These are phyloP conservation scores for Penicillium hesseltinei DNA, from an alignment of 2,329 filamentous ascomycete genomes.

Conservation along the genomic window DNA sequence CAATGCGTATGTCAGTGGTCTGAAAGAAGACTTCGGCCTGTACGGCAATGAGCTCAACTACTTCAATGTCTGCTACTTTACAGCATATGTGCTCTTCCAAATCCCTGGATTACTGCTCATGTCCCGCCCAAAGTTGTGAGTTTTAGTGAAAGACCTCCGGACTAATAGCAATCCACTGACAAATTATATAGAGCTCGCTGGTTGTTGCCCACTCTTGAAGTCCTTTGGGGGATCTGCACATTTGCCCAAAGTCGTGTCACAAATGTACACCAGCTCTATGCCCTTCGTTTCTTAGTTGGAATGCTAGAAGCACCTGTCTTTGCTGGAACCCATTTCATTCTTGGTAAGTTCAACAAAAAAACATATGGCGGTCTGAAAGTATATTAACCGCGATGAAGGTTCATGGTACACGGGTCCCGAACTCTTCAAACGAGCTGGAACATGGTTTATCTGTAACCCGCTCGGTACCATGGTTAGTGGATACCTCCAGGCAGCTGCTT, in stretches of 20 bases:
- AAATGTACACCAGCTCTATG: constrained; percentile 35
- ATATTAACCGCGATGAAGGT: constrained; percentile 14
- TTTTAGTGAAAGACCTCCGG: background rate
- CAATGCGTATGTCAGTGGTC: constrained; percentile 35
- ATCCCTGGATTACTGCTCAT: constrained; percentile 31
- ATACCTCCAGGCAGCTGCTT: constrained; percentile 56
- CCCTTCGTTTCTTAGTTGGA: constrained; percentile 35
- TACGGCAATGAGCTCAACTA: constrained; percentile 35
- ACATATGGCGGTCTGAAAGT: background rate
- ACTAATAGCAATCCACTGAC: background rate
- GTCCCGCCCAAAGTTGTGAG: constrained; percentile 30
- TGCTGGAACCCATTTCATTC: constrained; percentile 35
- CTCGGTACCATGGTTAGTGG: constrained; percentile 59
- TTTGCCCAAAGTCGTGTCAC: constrained; percentile 35
- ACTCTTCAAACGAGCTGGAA: constrained; percentile 54
- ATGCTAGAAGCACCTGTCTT: constrained; percentile 36
- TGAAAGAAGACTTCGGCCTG: constrained; percentile 33
- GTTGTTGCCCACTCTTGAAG: constrained; percentile 32
- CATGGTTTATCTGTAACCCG: constrained; percentile 55
- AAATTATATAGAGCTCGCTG: constrained; percentile 22
- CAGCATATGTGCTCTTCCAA: constrained; percentile 34
- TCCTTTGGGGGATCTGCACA: constrained; percentile 37
- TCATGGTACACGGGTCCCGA: constrained; percentile 47
- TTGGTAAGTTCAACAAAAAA: constrained; percentile 16
- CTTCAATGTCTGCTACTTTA: constrained; percentile 33